phyloP scores from a whole-genome alignment of 169 alveolate species.

The Perkinsus olseni region DNA sequence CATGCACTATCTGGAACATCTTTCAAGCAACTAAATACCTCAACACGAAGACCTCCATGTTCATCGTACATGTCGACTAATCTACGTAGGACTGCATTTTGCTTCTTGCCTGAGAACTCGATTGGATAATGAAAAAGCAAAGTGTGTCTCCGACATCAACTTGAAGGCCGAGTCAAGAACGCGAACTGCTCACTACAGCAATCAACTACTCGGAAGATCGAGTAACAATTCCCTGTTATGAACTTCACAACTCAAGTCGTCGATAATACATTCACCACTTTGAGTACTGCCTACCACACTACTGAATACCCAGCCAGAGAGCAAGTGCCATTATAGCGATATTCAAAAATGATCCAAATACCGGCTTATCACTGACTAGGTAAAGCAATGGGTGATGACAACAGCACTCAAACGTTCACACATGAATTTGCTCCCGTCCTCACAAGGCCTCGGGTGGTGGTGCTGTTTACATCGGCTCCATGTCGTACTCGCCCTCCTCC shows the following conservation, averaged over 20 bases:
- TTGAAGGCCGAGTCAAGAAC: no score
- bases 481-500: slow-evolving; percentile 30
- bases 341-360: neutral
- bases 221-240: neutral
- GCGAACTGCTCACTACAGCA: no score
- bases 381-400: neutral
- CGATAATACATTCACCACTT: neutral
- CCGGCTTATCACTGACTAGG: neutral
- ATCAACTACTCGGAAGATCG: no score
- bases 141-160: no score
- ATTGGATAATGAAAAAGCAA: no score
- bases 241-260: neutral
- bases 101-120: no score
- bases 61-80: no score
- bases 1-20: no score
- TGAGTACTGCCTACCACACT: neutral
- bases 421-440: neutral
- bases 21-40: no score
- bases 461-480: neutral
- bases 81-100: no score
- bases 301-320: neutral
- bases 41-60: no score
- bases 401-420: neutral
- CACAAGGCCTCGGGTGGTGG: neutral
- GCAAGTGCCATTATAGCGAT: neutral